These are phyloP conservation scores for Ogataea degrootiae DNA, from an alignment of 805 yeast species.

Conservation along the genomic window DNA sequence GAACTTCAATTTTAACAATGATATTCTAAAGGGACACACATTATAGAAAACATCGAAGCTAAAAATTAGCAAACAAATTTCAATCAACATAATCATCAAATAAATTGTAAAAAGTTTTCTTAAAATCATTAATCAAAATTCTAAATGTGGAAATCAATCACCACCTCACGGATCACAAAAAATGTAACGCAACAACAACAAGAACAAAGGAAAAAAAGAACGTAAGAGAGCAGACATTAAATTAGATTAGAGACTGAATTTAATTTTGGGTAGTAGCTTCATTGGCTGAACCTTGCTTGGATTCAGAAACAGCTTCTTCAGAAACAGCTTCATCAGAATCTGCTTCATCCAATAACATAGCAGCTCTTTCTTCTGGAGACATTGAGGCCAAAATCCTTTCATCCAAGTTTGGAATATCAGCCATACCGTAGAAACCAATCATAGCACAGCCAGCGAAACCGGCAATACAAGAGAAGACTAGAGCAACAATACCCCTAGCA, in stretches of 20 bases:
- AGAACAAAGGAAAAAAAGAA: background rate
- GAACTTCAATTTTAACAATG: too few relatives aligned
- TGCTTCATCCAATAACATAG: conserved; percentile 31
- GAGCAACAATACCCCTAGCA: conserved; percentile 89
- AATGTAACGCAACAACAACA: too few relatives aligned
- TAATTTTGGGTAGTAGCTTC: conserved; percentile 5
- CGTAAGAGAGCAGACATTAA: background rate
- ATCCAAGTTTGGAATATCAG: conserved; percentile 72
- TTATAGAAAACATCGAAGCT: too few relatives aligned
- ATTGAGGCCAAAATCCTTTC: conserved; percentile 54
- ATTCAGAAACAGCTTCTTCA: conserved; percentile 6
- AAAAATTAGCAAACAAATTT: too few relatives aligned
- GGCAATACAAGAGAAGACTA: conserved; percentile 83
- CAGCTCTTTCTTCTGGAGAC: conserved; percentile 40
- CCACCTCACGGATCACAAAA: too few relatives aligned
- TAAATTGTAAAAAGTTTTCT: too few relatives aligned
- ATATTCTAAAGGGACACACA: too few relatives aligned
- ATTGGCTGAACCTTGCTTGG: conserved; percentile 10
- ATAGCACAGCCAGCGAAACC: conserved; percentile 78
- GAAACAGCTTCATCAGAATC: conserved; percentile 13
- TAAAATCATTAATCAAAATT: too few relatives aligned
- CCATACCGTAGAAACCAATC: conserved; percentile 79
- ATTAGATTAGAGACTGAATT: background rate
- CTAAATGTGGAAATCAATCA: too few relatives aligned
- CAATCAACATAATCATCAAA: too few relatives aligned